phyloP scores from a whole-genome alignment of 2,329 filamentous ascomycete species.

The Nemania sp. region DNA sequence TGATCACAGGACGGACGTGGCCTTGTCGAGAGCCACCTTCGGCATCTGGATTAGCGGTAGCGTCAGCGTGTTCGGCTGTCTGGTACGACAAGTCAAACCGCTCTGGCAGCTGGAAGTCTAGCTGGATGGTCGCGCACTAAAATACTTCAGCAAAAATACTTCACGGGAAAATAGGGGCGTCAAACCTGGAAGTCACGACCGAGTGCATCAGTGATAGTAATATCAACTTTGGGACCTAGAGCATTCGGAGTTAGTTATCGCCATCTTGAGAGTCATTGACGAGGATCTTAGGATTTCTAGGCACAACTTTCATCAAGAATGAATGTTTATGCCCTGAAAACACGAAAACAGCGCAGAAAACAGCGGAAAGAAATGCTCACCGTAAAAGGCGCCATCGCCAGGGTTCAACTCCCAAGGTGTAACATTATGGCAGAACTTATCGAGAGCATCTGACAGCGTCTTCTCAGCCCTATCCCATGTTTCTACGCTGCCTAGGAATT shows the following conservation, averaged over 20 bases:
- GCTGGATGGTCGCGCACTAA: slow-evolving; percentile 94
- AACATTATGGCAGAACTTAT: slow-evolving; percentile 73
- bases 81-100: slow-evolving; percentile 52
- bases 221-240: slow-evolving; percentile 98
- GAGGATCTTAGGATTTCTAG: too few species aligned
- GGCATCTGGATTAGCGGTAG: slow-evolving; percentile 52
- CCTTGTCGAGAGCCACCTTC: slow-evolving; percentile 70
- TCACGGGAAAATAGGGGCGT: neutral
- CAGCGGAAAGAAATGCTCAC: too few species aligned
- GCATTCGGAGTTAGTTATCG: too few species aligned
- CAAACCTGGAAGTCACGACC: slow-evolving; percentile 68
- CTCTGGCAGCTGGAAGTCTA: slow-evolving; percentile 86
- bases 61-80: slow-evolving; percentile 46
- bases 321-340: too few species aligned
- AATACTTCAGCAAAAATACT: slow-evolving; percentile 54
- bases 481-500: slow-evolving; percentile 60
- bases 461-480: slow-evolving; percentile 91
- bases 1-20: slow-evolving; percentile 85
- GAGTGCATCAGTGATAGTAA: slow-evolving; percentile 90
- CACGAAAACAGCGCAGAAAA: too few species aligned
- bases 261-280: too few species aligned
- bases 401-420: slow-evolving; percentile 90
- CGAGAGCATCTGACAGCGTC: slow-evolving; percentile 81
- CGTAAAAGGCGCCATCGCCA: slow-evolving; percentile 97
- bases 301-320: too few species aligned